A percentile compares a stretch with the other conserved stretches of the same genome.
phyloP scores from a whole-genome alignment of 1,284 basidiomycete species.

The Singerocomus inundabilis region DNA sequence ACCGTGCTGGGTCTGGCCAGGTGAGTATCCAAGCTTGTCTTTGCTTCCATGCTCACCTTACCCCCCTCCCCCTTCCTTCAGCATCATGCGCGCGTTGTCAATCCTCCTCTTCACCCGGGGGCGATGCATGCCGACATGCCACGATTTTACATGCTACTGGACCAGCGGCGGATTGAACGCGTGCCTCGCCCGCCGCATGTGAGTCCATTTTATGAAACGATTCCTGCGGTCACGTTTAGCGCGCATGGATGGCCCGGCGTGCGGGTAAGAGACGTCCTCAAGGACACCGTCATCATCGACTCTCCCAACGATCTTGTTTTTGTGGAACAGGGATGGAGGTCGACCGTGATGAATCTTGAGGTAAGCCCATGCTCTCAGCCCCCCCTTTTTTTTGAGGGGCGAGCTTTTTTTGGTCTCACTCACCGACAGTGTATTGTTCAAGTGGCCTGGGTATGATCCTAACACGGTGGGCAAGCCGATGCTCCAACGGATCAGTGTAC shows the following conservation, averaged over 20 bases:
- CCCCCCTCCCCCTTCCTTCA: not conserved
- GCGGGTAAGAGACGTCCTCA: conserved; percentile 11
- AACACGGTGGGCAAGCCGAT: conserved; percentile 1
- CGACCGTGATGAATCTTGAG: conserved; percentile 13
- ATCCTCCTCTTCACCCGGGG: conserved; percentile 10
- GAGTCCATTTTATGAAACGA: conserved; percentile 1
- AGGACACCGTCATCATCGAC: conserved; percentile 4
- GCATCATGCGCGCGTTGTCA: conserved; percentile 5
- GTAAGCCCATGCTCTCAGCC: conserved; percentile 5
- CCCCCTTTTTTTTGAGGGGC: too few species aligned
- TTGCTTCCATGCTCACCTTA: not conserved
- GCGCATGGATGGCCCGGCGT: conserved; percentile 10
- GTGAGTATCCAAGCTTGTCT: not conserved
- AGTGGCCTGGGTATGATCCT: conserved; percentile 21
- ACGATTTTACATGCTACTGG: not conserved
- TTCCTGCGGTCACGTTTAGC: conserved; percentile 12
- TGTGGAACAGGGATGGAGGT: conserved; percentile 11
- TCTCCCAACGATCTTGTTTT: conserved; percentile 8
- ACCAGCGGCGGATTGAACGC: conserved; percentile 6
- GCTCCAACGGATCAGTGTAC: conserved; percentile 3
- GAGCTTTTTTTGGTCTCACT: not conserved
- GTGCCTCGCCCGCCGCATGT: conserved; percentile 12
- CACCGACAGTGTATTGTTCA: not conserved
- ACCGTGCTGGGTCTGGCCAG: not conserved
- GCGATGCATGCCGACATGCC: conserved; percentile 9